Percentiles rank a stretch among this genome's conserved stretches.
phyloP scores from a whole-genome alignment of 2,329 filamentous ascomycete genomes.

The Ceratocystis cubensis region DNA sequence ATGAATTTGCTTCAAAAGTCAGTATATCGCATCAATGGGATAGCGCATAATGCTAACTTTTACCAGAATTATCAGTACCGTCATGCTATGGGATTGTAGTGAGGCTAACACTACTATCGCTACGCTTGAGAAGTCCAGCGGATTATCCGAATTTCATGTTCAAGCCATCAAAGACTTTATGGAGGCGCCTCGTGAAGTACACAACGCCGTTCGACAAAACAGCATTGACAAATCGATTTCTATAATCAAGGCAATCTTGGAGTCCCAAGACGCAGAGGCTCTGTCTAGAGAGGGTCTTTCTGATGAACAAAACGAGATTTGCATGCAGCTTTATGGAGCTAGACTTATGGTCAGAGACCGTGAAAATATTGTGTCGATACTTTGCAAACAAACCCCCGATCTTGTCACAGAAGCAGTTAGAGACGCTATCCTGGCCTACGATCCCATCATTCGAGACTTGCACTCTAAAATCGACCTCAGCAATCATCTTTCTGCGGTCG shows the following conservation, averaged over 20 bases:
- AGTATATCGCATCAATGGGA: neutral
- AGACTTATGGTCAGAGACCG: slow-evolving; percentile 61
- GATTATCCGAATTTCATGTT: slow-evolving; percentile 43
- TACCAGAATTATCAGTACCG: slow-evolving; percentile 56
- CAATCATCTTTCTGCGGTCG: slow-evolving; percentile 52
- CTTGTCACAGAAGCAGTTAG: slow-evolving; percentile 56
- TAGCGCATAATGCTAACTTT: slow-evolving; percentile 17
- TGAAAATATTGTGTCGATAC: slow-evolving; percentile 51
- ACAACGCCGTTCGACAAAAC: slow-evolving; percentile 44
- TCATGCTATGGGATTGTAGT: slow-evolving; percentile 58
- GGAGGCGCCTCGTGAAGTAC: slow-evolving; percentile 39
- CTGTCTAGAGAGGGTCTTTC: slow-evolving; percentile 13
- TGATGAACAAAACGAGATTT: slow-evolving; percentile 16
- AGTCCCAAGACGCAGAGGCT: slow-evolving; percentile 36
- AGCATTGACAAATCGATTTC: slow-evolving; percentile 44
- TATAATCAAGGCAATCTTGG: slow-evolving; percentile 55
- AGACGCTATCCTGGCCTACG: slow-evolving; percentile 54
- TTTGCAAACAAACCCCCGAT: slow-evolving; percentile 60
- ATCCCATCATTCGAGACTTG: slow-evolving; percentile 59
- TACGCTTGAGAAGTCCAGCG: slow-evolving; percentile 50
- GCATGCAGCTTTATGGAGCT: slow-evolving; percentile 42
- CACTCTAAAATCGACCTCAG: slow-evolving; percentile 61
- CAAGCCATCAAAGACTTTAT: slow-evolving; percentile 48
- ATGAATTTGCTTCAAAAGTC: slow-evolving; percentile 64
- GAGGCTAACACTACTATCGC: slow-evolving; percentile 55